These are phyloP conservation scores for Macrolepiota fuliginosa DNA, from an alignment of 768 basidiomycete genomes.

Conservation along the genomic window DNA sequence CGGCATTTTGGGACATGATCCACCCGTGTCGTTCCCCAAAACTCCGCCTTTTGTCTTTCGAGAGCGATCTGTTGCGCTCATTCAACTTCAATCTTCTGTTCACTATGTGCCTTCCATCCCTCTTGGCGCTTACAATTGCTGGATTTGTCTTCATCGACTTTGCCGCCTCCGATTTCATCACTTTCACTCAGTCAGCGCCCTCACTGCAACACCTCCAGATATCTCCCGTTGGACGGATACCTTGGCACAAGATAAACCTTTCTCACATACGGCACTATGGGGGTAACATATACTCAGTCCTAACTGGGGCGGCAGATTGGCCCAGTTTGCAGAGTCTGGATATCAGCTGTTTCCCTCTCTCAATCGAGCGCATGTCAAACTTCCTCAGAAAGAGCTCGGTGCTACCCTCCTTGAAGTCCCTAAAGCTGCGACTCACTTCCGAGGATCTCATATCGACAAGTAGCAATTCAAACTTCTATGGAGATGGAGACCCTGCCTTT, in stretches of 20 bases:
- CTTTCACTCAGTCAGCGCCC: not conserved
- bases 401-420: not conserved
- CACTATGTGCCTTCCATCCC: not conserved
- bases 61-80: slow-evolving; percentile 1
- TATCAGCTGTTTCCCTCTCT: not conserved
- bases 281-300: not conserved
- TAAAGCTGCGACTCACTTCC: slow-evolving; percentile 5
- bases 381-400: not conserved
- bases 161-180: not conserved
- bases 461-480: not conserved
- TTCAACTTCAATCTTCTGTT: slow-evolving; percentile 2
- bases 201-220: not conserved
- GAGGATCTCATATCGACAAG: not conserved
- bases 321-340: not conserved
- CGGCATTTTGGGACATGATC: slow-evolving; percentile 1
- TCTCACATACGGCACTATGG: not conserved
- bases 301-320: not conserved
- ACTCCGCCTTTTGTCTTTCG: not conserved
- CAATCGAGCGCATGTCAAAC: not conserved
- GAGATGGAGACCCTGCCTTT: not conserved
- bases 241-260: not conserved
- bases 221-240: not conserved
- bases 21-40: slow-evolving; percentile 4
- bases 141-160: not conserved
- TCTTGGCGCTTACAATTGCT: not conserved